Conservation (phyloP, 352 stramenopile species). For the Phytophthora melonis region DNA sequence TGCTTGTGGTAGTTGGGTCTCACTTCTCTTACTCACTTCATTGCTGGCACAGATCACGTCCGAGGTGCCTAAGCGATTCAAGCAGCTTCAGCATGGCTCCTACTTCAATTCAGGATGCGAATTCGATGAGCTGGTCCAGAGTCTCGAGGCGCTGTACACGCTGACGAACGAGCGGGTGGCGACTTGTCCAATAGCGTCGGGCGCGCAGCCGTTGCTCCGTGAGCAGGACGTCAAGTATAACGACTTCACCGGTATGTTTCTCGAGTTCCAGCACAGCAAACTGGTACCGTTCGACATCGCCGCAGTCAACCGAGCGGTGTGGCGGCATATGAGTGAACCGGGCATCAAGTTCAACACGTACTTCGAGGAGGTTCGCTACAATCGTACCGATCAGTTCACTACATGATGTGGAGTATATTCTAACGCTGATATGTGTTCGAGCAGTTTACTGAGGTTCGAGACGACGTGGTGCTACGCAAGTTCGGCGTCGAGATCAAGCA, state of each 20-base stretch:
- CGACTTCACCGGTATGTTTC: constrained; percentile 35
- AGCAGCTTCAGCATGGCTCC: not conserved
- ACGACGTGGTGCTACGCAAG: constrained; percentile 33
- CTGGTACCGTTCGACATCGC: constrained; percentile 37
- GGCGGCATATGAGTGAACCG: constrained; percentile 31
- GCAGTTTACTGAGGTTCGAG: constrained; percentile 22
- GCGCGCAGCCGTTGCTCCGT: constrained; percentile 8
- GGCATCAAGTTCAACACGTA: constrained; percentile 41
- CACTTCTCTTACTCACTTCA: not conserved
- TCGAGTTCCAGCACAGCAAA: constrained; percentile 42
- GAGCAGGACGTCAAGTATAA: constrained; percentile 43
- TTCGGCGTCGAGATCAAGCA: constrained; percentile 36
- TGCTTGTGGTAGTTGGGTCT: not conserved
- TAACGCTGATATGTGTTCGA: constrained; percentile 8
- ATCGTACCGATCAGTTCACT: too few relatives aligned
- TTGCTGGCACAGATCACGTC: constrained; percentile 11
- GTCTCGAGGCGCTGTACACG: constrained; percentile 16
- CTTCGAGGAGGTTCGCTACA: constrained; percentile 31
- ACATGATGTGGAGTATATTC: not conserved
- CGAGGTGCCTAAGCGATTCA: constrained; percentile 17
- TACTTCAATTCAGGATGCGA: not conserved
- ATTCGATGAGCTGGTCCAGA: constrained; percentile 22
- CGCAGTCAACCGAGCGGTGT: constrained; percentile 24
- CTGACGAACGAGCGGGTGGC: constrained; percentile 24
- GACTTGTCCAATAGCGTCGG: constrained; percentile 9